phyloP scores from a whole-genome alignment of 306 rosid genomes.

The Ziziphus jujuba region DNA sequence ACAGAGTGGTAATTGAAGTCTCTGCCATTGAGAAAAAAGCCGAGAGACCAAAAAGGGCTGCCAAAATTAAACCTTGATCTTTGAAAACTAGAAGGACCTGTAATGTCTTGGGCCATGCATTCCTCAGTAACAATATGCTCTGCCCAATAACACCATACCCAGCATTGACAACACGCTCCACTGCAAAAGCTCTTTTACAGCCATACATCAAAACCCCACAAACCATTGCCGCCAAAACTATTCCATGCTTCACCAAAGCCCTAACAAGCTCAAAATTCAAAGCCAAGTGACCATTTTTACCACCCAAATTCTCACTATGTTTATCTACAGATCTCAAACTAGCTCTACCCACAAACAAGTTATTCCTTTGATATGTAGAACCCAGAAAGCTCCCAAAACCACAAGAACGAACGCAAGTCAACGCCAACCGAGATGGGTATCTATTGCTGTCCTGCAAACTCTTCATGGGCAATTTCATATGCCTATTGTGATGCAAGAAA shows the following conservation, averaged over 20 bases:
- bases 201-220: constrained; percentile 66
- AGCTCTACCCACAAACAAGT: constrained; percentile 32
- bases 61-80: constrained; percentile 90
- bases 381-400: constrained; percentile 25
- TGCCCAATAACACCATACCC: constrained; percentile 72
- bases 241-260: constrained; percentile 51
- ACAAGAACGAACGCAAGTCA: constrained; percentile 22
- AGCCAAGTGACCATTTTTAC: constrained; percentile 33
- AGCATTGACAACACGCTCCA: constrained; percentile 64
- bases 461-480: constrained; percentile 33
- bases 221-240: constrained; percentile 64
- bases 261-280: constrained; percentile 35
- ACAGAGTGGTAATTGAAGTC: constrained; percentile 94
- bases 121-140: constrained; percentile 65
- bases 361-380: constrained; percentile 15
- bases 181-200: constrained; percentile 60
- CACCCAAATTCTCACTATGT: constrained; percentile 28
- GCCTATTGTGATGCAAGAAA: constrained; percentile 29
- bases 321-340: constrained; percentile 41
- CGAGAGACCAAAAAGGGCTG: constrained; percentile 84
- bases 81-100: constrained; percentile 73
- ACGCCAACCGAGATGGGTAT: constrained; percentile 26
- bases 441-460: constrained; percentile 29
- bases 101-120: constrained; percentile 78
- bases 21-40: constrained; percentile 99